Base-by-base conservation (phyloP, 1,284 basidiomycete species). In the Irpex lacteus region DNA sequence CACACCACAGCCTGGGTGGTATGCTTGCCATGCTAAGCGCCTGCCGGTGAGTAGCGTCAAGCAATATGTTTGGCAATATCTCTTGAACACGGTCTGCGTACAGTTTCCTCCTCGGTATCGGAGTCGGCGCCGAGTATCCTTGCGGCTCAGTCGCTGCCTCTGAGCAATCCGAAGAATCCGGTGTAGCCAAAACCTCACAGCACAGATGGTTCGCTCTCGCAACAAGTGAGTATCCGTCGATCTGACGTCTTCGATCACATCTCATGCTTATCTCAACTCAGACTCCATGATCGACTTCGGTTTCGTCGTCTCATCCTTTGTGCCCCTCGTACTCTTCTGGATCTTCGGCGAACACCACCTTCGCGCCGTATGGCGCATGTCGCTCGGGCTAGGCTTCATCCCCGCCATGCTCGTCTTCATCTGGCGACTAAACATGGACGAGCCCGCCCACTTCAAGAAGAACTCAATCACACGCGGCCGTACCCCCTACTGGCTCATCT, bases 141-240 rank as follows among this genome's bases (percentile, higher is more conserved):
- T 92, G 90, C 66, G 96, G 95, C 5, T 92, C 90, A 2, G 95
- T 98, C n/a, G 94, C 95, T 21, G 91, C 91, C 2, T 91, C 92
- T 1, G 96, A 98, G 74, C 92, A 94, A 72, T 94, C 94, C 0
- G 96, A 97, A 75, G 90, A 94, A 71, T 80, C 84, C 19, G 86
- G 84, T 2, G 89, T 97, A 70, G 82, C 78, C 68, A 94, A 92
- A 77, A 86, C 85, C 61, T 84, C 89, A 3, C 95, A 95, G 72
- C 91, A 97, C 74, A 80, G 89, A 61, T 94, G 94, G 84, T 92
- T 97, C 71, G 88, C 91, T 18, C 83, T 96, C 18, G 92, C 93
- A 44, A 94, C 93, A 1, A 95, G 92, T 89, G 66, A 65, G 84
- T 76, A 58, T 63, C n/a, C 21, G 11, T 55, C 49, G 34, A 36